A percentile compares a stretch with the other conserved stretches of the same genome.
phyloP scores from a whole-genome alignment of 2,329 filamentous ascomycete species.

The Trichoderma endophyticum region DNA sequence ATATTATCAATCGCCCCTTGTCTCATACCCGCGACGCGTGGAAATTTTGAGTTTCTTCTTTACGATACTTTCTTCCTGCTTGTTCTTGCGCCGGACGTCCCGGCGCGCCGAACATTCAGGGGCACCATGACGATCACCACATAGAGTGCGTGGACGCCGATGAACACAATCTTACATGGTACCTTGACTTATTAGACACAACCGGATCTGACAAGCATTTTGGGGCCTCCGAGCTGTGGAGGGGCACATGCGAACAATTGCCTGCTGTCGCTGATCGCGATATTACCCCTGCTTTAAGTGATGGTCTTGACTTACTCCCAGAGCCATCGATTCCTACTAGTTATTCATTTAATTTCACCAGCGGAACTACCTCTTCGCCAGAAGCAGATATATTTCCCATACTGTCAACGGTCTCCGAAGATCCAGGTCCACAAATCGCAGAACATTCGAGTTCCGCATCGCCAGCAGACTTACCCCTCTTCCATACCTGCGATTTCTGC shows the following conservation, averaged over 20 bases:
- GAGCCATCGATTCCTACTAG: not conserved
- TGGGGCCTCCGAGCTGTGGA: not conserved
- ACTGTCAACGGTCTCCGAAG: not conserved
- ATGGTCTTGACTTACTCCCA: not conserved
- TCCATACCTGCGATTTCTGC: not conserved
- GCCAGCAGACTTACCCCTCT: not conserved
- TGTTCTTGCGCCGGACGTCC: not conserved
- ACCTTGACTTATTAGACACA: not conserved
- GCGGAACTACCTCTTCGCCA: rapidly evolving
- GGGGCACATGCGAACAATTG: not conserved
- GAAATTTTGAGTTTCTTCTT: not conserved
- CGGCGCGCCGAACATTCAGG: not conserved
- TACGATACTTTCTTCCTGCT: not conserved
- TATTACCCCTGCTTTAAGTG: not conserved
- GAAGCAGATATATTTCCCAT: not conserved
- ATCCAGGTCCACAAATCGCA: not conserved
- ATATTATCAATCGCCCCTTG: not conserved
- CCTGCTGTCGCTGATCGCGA: not conserved
- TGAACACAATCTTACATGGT: not conserved
- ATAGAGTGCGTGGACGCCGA: not conserved
- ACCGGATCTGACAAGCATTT: not conserved
- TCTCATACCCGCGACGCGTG: not conserved
- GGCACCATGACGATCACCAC: not conserved
- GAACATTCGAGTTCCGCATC: not conserved
- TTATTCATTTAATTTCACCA: not conserved